Conservation (phyloP, 441 rosid genomes). For the Eutrema salsugineum region DNA sequence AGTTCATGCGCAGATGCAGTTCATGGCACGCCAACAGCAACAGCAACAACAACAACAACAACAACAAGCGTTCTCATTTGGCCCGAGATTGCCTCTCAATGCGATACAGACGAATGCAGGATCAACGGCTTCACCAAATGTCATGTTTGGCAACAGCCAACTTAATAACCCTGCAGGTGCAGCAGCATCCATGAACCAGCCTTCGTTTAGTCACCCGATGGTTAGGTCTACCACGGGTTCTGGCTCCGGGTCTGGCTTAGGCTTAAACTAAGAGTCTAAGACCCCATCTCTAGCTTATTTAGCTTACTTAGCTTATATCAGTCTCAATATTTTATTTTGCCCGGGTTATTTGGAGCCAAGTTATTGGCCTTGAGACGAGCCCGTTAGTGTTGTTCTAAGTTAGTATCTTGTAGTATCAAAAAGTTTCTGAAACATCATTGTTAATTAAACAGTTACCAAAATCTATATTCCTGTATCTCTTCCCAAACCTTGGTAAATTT, state of each 20-base stretch:
- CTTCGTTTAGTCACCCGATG: slow-evolving; percentile 36
- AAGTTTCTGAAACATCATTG: slow-evolving; percentile 10
- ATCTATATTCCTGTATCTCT: neutral
- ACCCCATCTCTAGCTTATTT: neutral
- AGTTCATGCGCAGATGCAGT: slow-evolving; percentile 69
- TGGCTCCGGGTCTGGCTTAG: slow-evolving; percentile 63
- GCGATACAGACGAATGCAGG: slow-evolving; percentile 82
- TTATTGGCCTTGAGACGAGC: slow-evolving; percentile 15
- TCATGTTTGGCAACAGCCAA: slow-evolving; percentile 66
- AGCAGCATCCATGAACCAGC: slow-evolving; percentile 10
- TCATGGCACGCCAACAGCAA: slow-evolving; percentile 60
- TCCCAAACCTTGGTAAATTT: neutral
- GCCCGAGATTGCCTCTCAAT: slow-evolving; percentile 72
- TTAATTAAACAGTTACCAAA: slow-evolving; percentile 20
- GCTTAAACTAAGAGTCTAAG: slow-evolving; percentile 36
- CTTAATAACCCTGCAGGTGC: slow-evolving; percentile 36
- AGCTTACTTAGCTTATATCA: slow-evolving; percentile 26
- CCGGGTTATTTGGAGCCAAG: slow-evolving; percentile 15
- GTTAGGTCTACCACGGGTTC: slow-evolving; percentile 32
- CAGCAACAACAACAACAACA: slow-evolving; percentile 19
- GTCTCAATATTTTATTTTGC: slow-evolving; percentile 5
- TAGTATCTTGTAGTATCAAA: slow-evolving; percentile 21
- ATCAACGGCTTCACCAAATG: slow-evolving; percentile 59
- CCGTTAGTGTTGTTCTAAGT: slow-evolving; percentile 27
- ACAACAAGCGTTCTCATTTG: slow-evolving; percentile 51